Conservation (phyloP, 2,329 filamentous ascomycete genomes). For the Fusarium virguliforme region DNA sequence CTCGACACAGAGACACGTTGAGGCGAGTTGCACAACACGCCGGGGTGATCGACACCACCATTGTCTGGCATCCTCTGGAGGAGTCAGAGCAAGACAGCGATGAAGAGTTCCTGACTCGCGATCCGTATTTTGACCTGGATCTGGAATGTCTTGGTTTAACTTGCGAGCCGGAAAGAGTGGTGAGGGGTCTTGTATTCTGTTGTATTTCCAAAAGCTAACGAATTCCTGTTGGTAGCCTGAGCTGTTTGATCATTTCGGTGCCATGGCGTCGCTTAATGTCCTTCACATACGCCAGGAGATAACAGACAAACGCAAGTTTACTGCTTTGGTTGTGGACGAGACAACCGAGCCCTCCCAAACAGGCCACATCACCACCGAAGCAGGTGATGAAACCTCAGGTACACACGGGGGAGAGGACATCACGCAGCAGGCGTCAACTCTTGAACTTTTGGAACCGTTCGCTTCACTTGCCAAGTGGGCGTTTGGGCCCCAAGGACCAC, state of each 20-base stretch:
- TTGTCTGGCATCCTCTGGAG: background rate
- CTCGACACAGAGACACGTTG: slow-evolving; percentile 16
- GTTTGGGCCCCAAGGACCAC: slow-evolving; percentile 13
- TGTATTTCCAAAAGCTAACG: background rate
- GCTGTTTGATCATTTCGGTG: background rate
- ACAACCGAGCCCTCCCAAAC: no score
- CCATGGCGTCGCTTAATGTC: slow-evolving; percentile 10
- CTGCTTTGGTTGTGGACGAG: no score
- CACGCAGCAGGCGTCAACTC: background rate
- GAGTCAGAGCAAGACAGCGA: background rate
- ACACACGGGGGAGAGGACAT: background rate
- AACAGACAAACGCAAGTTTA: background rate
- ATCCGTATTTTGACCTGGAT: slow-evolving; percentile 1
- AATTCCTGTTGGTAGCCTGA: background rate
- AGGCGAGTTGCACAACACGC: slow-evolving; percentile 15
- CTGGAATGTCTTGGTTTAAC: slow-evolving; percentile 24
- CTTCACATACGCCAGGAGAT: slow-evolving; percentile 13
- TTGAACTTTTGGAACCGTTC: background rate
- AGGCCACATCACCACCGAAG: no score
- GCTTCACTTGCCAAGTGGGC: slow-evolving; percentile 15
- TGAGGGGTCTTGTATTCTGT: background rate
- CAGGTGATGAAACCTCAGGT: no score
- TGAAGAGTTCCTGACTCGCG: background rate
- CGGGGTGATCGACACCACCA: background rate
- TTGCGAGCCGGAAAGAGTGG: slow-evolving; percentile 4